These are phyloP conservation scores for Umbelopsis vinacea DNA, from an alignment of 192 early-diverging fungal species.

Conservation along the genomic window DNA sequence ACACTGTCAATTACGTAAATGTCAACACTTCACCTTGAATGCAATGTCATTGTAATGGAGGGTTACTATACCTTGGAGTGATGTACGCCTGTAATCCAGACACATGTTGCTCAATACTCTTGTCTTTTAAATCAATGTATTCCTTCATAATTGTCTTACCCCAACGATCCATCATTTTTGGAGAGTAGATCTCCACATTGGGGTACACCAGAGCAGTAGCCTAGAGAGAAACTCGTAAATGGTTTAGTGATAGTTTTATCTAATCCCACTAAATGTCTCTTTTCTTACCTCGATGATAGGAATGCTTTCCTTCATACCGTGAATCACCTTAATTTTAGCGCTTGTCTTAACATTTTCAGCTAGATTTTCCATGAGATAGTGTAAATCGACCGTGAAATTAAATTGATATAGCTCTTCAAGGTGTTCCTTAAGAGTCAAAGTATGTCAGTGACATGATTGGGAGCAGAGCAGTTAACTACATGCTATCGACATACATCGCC, in stretches of 20 bases:
- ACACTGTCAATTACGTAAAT: constrained; percentile 23
- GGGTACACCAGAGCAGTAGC: neutral
- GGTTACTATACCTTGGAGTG: constrained; percentile 4
- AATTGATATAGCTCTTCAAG: constrained; percentile 10
- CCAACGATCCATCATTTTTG: constrained; percentile 10
- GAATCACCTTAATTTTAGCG: neutral
- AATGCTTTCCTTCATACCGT: constrained; percentile 7
- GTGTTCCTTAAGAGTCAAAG: neutral
- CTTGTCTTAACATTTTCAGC: neutral
- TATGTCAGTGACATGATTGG: neutral
- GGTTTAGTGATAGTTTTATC: too few relatives aligned
- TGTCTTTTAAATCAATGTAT: too few relatives aligned
- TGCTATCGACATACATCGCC: neutral
- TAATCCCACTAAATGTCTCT: too few relatives aligned
- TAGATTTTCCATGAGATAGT: neutral
- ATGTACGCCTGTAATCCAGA: neutral
- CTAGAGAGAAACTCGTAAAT: neutral
- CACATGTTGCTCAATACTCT: neutral
- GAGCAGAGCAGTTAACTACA: neutral
- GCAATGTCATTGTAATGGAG: too few relatives aligned
- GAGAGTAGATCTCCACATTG: neutral
- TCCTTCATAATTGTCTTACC: neutral
- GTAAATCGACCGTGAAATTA: constrained; percentile 7
- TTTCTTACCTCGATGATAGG: neutral
- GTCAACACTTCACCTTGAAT: neutral